Percentiles rank a stretch among this genome's conserved stretches.
These are phyloP conservation scores for Aleurites moluccanus DNA, from an alignment of 441 rosid genomes.

Conservation along the genomic window DNA sequence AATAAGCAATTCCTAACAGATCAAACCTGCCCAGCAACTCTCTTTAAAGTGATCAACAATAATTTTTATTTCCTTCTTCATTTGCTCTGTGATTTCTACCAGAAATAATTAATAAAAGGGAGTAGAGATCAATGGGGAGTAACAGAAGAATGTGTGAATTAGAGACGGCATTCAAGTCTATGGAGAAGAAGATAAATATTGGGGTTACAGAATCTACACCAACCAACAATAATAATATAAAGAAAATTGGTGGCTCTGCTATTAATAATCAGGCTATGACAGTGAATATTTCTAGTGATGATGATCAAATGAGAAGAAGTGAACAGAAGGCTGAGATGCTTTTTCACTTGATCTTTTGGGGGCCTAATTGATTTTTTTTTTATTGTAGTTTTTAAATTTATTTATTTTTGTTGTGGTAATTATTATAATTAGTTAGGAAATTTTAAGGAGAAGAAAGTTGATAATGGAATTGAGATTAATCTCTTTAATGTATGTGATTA, in stretches of 20 bases:
- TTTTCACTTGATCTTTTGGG: conserved; percentile 37
- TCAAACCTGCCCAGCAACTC: background rate
- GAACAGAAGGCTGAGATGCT: conserved; percentile 30
- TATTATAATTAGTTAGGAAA: too few species aligned
- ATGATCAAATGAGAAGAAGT: conserved; percentile 8
- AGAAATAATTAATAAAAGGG: background rate
- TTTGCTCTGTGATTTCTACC: background rate
- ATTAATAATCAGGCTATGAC: conserved; percentile 6
- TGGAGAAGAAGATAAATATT: conserved; percentile 1
- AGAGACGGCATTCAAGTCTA: conserved; percentile 26
- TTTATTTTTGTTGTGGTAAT: background rate
- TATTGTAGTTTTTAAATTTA: background rate
- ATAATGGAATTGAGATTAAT: too few species aligned
- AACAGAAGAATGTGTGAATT: conserved; percentile 22
- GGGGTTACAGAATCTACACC: background rate
- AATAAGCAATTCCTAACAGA: background rate
- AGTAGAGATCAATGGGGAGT: conserved; percentile 13
- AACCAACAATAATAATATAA: background rate
- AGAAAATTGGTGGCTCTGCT: conserved; percentile 1
- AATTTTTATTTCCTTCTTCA: background rate
- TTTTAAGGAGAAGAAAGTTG: too few species aligned
- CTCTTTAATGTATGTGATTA: too few species aligned
- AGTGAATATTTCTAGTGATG: background rate
- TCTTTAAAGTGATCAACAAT: background rate
- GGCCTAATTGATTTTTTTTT: conserved; percentile 22